Evolutionary conservation across 1,139 yeast genomes (phyloP).

Genomic region (Geotrichum candidum): DNA sequence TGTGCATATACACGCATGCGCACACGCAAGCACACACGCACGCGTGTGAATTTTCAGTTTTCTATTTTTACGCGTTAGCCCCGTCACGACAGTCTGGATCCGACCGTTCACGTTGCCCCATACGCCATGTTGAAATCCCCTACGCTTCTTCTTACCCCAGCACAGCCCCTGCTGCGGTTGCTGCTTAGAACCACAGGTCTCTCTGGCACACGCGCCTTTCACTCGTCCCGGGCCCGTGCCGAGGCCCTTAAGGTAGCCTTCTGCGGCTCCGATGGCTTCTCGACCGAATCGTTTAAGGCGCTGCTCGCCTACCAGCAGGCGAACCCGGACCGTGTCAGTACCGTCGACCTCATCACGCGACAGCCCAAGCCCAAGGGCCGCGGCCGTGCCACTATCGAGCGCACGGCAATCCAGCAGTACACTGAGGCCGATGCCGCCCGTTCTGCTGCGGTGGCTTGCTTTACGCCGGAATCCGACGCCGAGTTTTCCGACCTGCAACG

Average conservation of each 20-base stretch:
- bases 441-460: neutral
- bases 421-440: constrained; percentile 34
- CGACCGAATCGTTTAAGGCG: constrained; percentile 51
- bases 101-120: neutral
- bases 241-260: constrained; percentile 46
- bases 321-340: constrained; percentile 35
- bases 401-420: constrained; percentile 48
- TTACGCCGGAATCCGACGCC: constrained; percentile 17
- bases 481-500: constrained; percentile 45
- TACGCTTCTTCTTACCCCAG: neutral
- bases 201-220: neutral
- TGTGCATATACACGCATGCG: neutral
- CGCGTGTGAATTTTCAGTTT: neutral
- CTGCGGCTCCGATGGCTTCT: constrained; percentile 79
- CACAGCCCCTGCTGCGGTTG: neutral
- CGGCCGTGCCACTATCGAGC: constrained; percentile 43
- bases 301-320: constrained; percentile 38
- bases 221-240: neutral
- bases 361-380: constrained; percentile 70
- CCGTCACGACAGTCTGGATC: neutral
- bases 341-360: constrained; percentile 60
- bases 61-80: neutral
- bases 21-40: neutral
- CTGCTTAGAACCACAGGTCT: neutral
- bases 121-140: neutral